Base-by-base conservation (phyloP, 2,329 filamentous ascomycete genomes). In the Xylariaceae sp. region DNA sequence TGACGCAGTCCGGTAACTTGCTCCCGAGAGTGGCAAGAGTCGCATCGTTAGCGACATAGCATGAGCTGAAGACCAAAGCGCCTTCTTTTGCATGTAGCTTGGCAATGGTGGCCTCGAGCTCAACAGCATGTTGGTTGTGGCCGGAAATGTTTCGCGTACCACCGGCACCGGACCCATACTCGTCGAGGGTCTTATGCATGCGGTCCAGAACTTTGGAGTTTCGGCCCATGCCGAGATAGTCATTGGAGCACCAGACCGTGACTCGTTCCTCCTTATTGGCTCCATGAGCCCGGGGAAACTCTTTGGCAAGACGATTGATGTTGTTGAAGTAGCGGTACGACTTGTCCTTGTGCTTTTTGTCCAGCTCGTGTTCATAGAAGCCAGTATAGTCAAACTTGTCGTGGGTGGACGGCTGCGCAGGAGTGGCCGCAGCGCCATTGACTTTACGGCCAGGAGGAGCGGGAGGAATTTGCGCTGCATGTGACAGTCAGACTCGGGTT, bases 281-380 rank as follows among this genome's bases (percentile, higher is more conserved):
- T 79, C 95, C 95, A 71, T 99, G 94, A 41, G 94, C 94, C 57
- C 88, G 89, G 30, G 94, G 94, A 56, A 99, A 99, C 58, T 97
- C 90, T 74, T 94, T 89, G 58, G 94, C 94, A 53, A 99, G 80
- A 33, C 94, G 90, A 67, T 99, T 99, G 83, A 99, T 99, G 77
- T 99, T 99, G 80, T 99, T 99, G 78, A 99, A 99, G 77, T 97
- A 97, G 66, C 94, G 89, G 76, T 99, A 99, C 45, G 91, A 96
- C 76, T 96, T 97, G 80, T 99, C 94, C 79, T 95, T 91, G 80
- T 96, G 94, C 77, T 99, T 99, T 82, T 96, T 97, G 62, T 96
- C 90, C 60, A 99, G 74, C 70, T 99, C 92, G 54, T 75, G 75
- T 58, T 85, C 75, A 74, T 97, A 99, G 72, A 96, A 99, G 42